Evolutionary conservation across 2,329 filamentous ascomycete species (phyloP).

Genomic region (Talaromyces verruculosus): DNA sequence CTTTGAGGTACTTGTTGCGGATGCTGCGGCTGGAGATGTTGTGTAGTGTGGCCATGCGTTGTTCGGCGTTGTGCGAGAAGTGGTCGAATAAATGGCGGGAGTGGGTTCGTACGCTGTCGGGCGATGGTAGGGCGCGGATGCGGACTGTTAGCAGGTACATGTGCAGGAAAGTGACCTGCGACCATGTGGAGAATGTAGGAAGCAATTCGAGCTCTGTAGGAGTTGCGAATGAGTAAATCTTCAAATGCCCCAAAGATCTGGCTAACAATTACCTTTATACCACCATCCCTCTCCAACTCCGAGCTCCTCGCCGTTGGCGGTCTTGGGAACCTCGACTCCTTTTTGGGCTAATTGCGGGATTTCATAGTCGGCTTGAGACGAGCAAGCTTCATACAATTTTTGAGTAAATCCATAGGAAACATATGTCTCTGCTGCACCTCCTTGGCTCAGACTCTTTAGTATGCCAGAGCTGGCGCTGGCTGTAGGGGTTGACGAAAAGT

Average conservation of each 20-base stretch:
- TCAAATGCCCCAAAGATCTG: not conserved
- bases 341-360: conserved; percentile 68
- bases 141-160: conserved; percentile 88
- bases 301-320: conserved; percentile 77
- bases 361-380: conserved; percentile 70
- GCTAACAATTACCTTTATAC: conserved; percentile 65
- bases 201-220: conserved; percentile 68
- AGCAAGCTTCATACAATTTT: conserved; percentile 73
- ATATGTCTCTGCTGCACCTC: conserved; percentile 63
- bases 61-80: conserved; percentile 69
- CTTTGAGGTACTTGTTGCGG: conserved; percentile 68
- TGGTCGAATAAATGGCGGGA: conserved; percentile 91
- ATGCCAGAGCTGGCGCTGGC: conserved; percentile 25
- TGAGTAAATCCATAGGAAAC: conserved; percentile 78
- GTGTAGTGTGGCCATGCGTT: conserved; percentile 62
- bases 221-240: not conserved
- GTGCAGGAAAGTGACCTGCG: conserved; percentile 92
- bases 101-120: conserved; percentile 69
- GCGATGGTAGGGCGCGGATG: conserved; percentile 70
- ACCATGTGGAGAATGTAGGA: conserved; percentile 93
- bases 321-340: conserved; percentile 66
- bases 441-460: conserved; percentile 34
- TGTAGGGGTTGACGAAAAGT: conserved; percentile 11
- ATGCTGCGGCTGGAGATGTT: conserved; percentile 54
- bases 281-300: conserved; percentile 74